A percentile compares a stretch with the other conserved stretches of the same genome.
Evolutionary conservation across 495 filamentous ascomycete species (phyloP).

Genomic region (Trichoderma gamsii): DNA sequence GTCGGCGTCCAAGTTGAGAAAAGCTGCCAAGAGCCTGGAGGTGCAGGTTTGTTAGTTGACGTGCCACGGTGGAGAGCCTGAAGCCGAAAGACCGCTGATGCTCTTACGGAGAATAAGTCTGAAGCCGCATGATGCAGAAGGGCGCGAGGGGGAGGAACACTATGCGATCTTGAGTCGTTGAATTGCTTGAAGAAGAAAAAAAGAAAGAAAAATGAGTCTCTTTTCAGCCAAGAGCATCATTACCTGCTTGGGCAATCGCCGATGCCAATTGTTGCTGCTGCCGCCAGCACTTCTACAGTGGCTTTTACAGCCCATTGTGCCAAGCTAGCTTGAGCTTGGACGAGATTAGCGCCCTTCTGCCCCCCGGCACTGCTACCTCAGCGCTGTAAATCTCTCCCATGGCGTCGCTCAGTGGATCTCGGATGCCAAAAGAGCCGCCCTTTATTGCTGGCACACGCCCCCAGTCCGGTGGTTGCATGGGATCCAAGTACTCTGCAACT

Average conservation of each 20-base stretch:
- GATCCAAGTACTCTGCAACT: neutral
- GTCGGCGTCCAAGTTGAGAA: neutral
- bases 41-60: neutral
- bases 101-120: neutral
- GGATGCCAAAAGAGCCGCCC: neutral
- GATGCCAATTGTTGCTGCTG: too few relatives aligned
- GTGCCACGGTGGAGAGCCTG: neutral
- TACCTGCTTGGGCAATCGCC: too few relatives aligned
- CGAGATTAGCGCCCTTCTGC: neutral
- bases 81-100: neutral
- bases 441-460: neutral
- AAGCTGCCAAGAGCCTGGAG: neutral
- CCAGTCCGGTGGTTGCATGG: neutral
- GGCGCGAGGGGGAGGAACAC: neutral
- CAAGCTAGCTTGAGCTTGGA: neutral
- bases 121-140: neutral
- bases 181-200: neutral
- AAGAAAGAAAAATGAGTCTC: neutral
- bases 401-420: neutral
- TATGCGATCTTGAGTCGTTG: neutral
- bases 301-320: neutral
- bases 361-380: neutral
- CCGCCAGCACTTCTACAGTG: too few relatives aligned
- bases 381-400: constrained; percentile 6
- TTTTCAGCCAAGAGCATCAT: too few relatives aligned